Conservation (phyloP, 1,284 basidiomycete genomes). For the Farysia itapuensis region DNA sequence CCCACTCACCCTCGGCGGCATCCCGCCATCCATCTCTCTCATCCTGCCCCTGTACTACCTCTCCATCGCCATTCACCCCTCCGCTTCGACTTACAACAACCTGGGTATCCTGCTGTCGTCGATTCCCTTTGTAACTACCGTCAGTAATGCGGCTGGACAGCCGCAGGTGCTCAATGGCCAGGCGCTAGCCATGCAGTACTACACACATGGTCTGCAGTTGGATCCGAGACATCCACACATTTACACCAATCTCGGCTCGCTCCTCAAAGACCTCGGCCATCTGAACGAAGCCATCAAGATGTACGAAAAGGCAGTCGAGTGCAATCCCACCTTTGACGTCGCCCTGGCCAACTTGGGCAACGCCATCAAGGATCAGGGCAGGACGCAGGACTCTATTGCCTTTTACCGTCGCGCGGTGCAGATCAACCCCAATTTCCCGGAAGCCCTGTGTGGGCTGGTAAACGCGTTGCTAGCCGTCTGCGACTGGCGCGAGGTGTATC, state of each 20-base stretch:
- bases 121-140: conserved; percentile 59
- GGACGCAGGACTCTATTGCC: conserved; percentile 65
- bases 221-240: conserved; percentile 68
- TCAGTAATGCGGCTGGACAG: conserved; percentile 54
- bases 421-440: conserved; percentile 66
- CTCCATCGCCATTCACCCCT: conserved; percentile 65
- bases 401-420: conserved; percentile 67
- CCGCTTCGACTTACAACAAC: conserved; percentile 68
- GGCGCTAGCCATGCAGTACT: conserved; percentile 66
- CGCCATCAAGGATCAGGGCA: conserved; percentile 64
- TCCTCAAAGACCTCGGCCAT: conserved; percentile 68
- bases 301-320: conserved; percentile 65
- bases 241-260: conserved; percentile 68
- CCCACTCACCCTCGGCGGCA: conserved; percentile 48
- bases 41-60: conserved; percentile 68
- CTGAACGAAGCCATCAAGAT: conserved; percentile 65
- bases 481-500: conserved; percentile 64
- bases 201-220: conserved; percentile 66
- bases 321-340: conserved; percentile 67
- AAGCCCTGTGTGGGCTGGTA: conserved; percentile 67
- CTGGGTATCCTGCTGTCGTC: conserved; percentile 68
- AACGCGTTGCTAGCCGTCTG: conserved; percentile 67
- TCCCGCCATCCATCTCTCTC: conserved; percentile 64
- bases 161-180: conserved; percentile 54
- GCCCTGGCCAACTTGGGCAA: conserved; percentile 70